Base-by-base conservation (phyloP, 257 asterid genomes). In the Fraxinus anomala region DNA sequence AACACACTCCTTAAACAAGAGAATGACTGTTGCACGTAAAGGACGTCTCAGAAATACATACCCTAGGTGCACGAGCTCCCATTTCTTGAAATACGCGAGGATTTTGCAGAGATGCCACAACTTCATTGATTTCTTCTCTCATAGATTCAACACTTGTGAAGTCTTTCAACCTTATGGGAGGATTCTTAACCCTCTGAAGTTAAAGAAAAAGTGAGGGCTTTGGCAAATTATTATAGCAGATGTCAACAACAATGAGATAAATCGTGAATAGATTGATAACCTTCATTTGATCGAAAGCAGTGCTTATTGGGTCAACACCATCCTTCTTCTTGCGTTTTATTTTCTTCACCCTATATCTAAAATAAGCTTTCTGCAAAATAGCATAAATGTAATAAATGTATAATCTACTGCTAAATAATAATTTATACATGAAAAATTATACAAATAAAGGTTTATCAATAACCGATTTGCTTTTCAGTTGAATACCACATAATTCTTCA, bases 11-110 rank as follows among this genome's bases (percentile, higher is more conserved):
- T 37, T 24, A 21, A 63, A 78, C 76, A 77, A 77, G 67, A 79
- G 40, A 72, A 28, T 39, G 61, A 12, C 63, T 71, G 47, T 54
- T 69, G 73, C 68, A 75, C 69, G 70, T 47, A 40, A 40, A 67
- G 68, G 75, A 34, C 21, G 73, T 75, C 37, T 63, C 44, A 75
- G 42, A 78, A 78, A 37, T 51, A 76, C 93, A 86, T 90, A 95
- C 99, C 97, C 96, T 90, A 26, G 99, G 98, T 74, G 99, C 97
- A 85, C 98, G 94, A 85, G 99, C 99, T 86, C 99, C 99, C 97
- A 93, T 92, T 80, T 93, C 98, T 87, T 92, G 94, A 83, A 91
- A 93, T 80, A 97, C 97, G 56, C 86, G 83, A 47, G 98, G 99
- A 85, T 95, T 95, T 86, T 78, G 97, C 66, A 93, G 90, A 85